Conservation (phyloP, 2,329 filamentous ascomycete species). For the Rutstroemia sp. region DNA sequence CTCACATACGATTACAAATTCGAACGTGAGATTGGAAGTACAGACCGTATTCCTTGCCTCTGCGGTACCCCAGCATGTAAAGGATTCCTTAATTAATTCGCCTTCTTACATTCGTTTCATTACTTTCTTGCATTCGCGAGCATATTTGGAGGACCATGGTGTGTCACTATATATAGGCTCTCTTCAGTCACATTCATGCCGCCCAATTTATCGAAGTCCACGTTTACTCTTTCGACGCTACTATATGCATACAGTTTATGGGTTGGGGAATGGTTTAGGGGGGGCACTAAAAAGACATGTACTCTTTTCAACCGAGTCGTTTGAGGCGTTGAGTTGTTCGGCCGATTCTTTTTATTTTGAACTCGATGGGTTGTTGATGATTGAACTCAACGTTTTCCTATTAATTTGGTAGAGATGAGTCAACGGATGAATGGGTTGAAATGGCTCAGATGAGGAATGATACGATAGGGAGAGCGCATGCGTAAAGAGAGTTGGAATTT, state of each 20-base stretch:
- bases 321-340: slow-evolving; percentile 17
- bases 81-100: slow-evolving; percentile 88
- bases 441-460: background rate
- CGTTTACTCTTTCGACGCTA: too few relatives aligned
- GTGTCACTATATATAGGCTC: too few relatives aligned
- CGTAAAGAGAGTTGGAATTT: background rate
- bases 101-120: slow-evolving; percentile 6
- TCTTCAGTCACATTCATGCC: too few relatives aligned
- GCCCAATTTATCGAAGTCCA: too few relatives aligned
- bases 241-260: slow-evolving; percentile 4
- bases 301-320: slow-evolving; percentile 29
- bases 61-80: slow-evolving; percentile 96
- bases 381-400: background rate
- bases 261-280: slow-evolving; percentile 4
- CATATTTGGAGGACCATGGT: too few relatives aligned
- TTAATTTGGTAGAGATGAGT: background rate
- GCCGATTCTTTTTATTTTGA: background rate
- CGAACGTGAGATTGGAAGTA: slow-evolving; percentile 89
- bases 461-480: background rate
- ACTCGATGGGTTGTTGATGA: background rate
- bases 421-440: background rate
- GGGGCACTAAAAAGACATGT: slow-evolving; percentile 22
- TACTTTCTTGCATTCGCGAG: background rate
- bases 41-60: slow-evolving; percentile 93
- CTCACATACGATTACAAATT: slow-evolving; percentile 99